A percentile compares a stretch with the other conserved stretches of the same genome.
Evolutionary conservation across 805 yeast genomes (phyloP).

Genomic region (Ogataea nakhonphanomensis): DNA sequence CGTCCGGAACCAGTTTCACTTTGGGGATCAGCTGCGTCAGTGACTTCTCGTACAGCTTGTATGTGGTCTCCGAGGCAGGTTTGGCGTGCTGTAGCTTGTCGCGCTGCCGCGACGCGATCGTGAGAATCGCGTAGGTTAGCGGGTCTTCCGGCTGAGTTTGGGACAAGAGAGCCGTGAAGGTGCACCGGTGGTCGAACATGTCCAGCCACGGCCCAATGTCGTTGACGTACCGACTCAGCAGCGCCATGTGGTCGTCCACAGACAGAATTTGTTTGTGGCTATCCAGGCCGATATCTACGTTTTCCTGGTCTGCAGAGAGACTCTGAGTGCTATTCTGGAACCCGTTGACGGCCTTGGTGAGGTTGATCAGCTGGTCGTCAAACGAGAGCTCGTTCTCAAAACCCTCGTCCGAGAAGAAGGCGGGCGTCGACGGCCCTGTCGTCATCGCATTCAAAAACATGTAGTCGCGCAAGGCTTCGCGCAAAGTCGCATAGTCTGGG

Average conservation of each 20-base stretch:
- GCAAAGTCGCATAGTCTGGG: constrained; percentile 22
- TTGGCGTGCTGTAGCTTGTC: constrained; percentile 12
- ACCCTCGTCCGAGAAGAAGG: constrained; percentile 4
- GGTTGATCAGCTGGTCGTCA: constrained; percentile 13
- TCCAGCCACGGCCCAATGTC: constrained; percentile 26
- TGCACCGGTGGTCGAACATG: constrained; percentile 25
- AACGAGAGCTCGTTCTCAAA: constrained; percentile 7
- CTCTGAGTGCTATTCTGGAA: constrained; percentile 12
- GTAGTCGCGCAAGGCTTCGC: constrained; percentile 36
- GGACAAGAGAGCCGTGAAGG: constrained; percentile 22
- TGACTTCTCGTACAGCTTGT: constrained; percentile 18
- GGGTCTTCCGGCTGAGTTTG: constrained; percentile 18
- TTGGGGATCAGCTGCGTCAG: constrained; percentile 22
- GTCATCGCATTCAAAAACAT: constrained; percentile 38
- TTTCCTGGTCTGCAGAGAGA: too few species aligned
- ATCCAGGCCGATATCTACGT: constrained; percentile 7
- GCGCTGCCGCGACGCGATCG: constrained; percentile 21
- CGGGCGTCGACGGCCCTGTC: constrained; percentile 14
- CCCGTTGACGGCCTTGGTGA: constrained; percentile 13
- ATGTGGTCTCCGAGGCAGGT: constrained; percentile 18
- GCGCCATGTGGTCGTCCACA: constrained; percentile 23
- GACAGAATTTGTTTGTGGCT: constrained; percentile 25
- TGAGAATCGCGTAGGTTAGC: constrained; percentile 16
- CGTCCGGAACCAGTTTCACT: constrained; percentile 15
- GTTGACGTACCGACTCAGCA: constrained; percentile 18